Base-by-base conservation (phyloP, 164 flowering plant genomes). In the Nymphaea colorata region DNA sequence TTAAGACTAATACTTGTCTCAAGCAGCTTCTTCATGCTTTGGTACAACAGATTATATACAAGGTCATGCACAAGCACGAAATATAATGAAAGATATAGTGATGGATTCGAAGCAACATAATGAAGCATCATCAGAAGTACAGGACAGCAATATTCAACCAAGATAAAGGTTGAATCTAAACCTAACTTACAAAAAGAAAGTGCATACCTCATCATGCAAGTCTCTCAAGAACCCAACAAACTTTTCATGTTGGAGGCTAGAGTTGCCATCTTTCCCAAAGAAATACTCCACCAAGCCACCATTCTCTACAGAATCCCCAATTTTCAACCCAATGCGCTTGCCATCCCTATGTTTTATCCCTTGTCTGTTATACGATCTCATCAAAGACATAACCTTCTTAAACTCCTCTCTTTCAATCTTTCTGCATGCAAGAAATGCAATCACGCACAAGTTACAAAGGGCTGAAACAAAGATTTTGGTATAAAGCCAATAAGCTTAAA, bases 221-320 rank as follows among this genome's bases (percentile, higher is more conserved):
- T 79, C 86, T 77, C 84, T 79, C 73, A 95, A 44, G 75, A 95
- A 95, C 5, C 83, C 68, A 14, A 88, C 82, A 77, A 95, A 91
- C 63, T 79, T 88, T 63, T 73, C 88, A 75, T 83, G 91, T 44
- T 79, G 80, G 60, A 94, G 92, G 47, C 70, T 53, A 57, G 62
- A 64, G 0, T 75, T 82, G 51, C 98, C 99, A 82, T 95, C 96
- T 76, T 85, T 80, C 36, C 97, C 98, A 74, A 94, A 92, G 74
- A 95, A 95, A 72, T 79, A 77, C 83, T 86, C 91, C 16, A 92
- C 72, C 17, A 95, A 76, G 16, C 99, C 99, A 6, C 98, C 99
- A 80, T 88, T 78, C 62, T 95, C 98, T 0, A 91, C 96, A 67
- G 90, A 76, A 64, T 76, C 82, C 51, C 75, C 69, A 53, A 84